phyloP scores from a whole-genome alignment of 495 filamentous ascomycete genomes.

The Immersiella caudata region DNA sequence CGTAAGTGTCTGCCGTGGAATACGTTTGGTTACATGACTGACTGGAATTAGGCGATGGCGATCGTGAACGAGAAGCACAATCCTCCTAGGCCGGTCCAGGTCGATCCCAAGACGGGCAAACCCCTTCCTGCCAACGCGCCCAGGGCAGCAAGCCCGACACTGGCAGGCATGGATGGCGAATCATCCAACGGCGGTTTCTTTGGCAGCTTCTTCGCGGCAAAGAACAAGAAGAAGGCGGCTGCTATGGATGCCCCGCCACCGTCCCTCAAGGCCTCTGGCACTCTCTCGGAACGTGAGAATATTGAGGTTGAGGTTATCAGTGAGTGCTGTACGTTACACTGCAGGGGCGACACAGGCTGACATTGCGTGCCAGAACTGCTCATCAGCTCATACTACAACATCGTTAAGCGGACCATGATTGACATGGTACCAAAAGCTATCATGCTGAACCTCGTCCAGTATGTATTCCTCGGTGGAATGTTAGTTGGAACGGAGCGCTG shows the following conservation, averaged over 20 bases:
- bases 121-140: slow-evolving; percentile 72
- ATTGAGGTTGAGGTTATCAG: slow-evolving; percentile 99
- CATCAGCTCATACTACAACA: slow-evolving; percentile 96
- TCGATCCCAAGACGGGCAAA: slow-evolving; percentile 98
- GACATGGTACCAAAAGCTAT: slow-evolving; percentile 99
- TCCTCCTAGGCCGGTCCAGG: slow-evolving; percentile 83
- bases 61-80: slow-evolving; percentile 91
- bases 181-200: slow-evolving; percentile 76
- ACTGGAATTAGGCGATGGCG: slow-evolving; percentile 74
- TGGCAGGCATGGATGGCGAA: slow-evolving; percentile 54
- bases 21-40: slow-evolving; percentile 2
- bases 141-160: slow-evolving; percentile 69
- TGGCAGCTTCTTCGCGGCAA: slow-evolving; percentile 93
- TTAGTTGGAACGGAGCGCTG: neutral
- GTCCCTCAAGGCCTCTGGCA: slow-evolving; percentile 89
- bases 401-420: slow-evolving; percentile 97
- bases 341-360: slow-evolving; percentile 6
- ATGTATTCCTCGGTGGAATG: slow-evolving; percentile 45
- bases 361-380: slow-evolving; percentile 68
- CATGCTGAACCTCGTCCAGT: slow-evolving; percentile 96
- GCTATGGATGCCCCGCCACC: slow-evolving; percentile 96
- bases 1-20: slow-evolving; percentile 46
- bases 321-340: slow-evolving; percentile 54
- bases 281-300: slow-evolving; percentile 84
- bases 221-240: slow-evolving; percentile 99